Evolutionary conservation across 495 filamentous ascomycete species (phyloP), one percentile per base, ranked within the genome.

Genomic region (Talaromyces ruber): DNA sequence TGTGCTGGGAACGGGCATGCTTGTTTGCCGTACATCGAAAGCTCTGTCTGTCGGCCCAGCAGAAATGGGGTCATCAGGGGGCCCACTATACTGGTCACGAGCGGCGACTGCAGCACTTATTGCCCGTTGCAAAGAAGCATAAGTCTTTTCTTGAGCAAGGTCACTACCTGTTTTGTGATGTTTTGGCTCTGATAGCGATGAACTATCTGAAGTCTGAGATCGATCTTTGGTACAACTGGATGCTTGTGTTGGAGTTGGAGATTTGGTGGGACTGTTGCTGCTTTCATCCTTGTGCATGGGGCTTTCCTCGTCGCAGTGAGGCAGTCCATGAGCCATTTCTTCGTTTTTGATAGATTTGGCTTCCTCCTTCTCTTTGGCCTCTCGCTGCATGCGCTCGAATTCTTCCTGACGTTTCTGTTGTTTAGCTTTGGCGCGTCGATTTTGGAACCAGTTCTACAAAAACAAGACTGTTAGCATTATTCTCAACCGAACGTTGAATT

Each of bases 391-490:
- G 56, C 74, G 74, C 67, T 78, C 77, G 72, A 70, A 86, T 67
- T 91, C 86, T 68, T 86, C 83, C 68, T 88, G 86, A 69, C 86
- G 83, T 68, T 79, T 86, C 68, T 91, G 84, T 65, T 90, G 86
- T 76, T 92, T 92, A 30, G 88, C 88, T 70, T 92, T 91, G 60
- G 89, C 89, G 43, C 91, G 86, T 58, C 91, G 82, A 70, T 94
- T 95, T 71, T 95, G 91, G 72, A 93, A 96, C 91, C 91, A 94
- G 66, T 93, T 93, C 91, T 94, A 61, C 37, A 57, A 21, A 52
- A 45, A 29, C 25, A n/a, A 18, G 16, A 39, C 22, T 22, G 18
- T 64, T 14, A 60, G 50, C 26, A 37, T 26, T 60, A 65, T 11
- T 4, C 29, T 39, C 34, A 39, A 39, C 3, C 3, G 2, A 14